Evolutionary conservation across 495 filamentous ascomycete species (phyloP).

Genomic region (Pseudevernia furfuracea): DNA sequence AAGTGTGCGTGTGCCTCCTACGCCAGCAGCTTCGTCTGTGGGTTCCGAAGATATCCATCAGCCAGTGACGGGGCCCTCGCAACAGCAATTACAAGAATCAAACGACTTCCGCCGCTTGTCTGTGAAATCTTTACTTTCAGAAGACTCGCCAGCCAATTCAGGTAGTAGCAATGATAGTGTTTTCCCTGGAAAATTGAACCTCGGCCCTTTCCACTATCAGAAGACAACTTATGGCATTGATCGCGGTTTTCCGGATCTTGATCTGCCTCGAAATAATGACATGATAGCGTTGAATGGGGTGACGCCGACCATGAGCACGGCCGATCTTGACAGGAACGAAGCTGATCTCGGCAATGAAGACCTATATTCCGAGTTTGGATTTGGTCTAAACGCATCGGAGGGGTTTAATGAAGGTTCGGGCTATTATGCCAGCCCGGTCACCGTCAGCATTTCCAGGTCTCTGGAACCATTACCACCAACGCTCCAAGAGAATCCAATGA

Average conservation of each 20-base stretch:
- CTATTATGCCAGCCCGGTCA: constrained; percentile 63
- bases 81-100: constrained; percentile 24
- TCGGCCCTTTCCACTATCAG: constrained; percentile 15
- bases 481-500: constrained; percentile 68
- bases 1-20: constrained; percentile 24
- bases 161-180: constrained; percentile 10
- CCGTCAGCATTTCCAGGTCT: constrained; percentile 57
- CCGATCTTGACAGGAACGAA: constrained; percentile 26
- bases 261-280: constrained; percentile 64
- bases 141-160: constrained; percentile 22
- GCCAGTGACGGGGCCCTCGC: constrained; percentile 2
- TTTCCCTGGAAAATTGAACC: constrained; percentile 14
- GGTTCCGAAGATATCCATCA: constrained; percentile 23
- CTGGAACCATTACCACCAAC: constrained; percentile 60
- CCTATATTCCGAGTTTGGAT: constrained; percentile 35
- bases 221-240: constrained; percentile 55
- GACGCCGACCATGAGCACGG: constrained; percentile 16
- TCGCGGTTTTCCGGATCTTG: constrained; percentile 57
- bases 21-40: constrained; percentile 27
- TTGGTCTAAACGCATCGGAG: constrained; percentile 41
- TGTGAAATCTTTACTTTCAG: constrained; percentile 38
- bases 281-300: constrained; percentile 29
- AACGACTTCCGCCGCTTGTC: constrained; percentile 35
- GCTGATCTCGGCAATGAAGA: constrained; percentile 19
- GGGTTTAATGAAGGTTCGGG: constrained; percentile 46